Evolutionary conservation across 2,329 filamentous ascomycete species (phyloP), one percentile per base, ranked within the genome.

Genomic region (Leptographium flavum): DNA sequence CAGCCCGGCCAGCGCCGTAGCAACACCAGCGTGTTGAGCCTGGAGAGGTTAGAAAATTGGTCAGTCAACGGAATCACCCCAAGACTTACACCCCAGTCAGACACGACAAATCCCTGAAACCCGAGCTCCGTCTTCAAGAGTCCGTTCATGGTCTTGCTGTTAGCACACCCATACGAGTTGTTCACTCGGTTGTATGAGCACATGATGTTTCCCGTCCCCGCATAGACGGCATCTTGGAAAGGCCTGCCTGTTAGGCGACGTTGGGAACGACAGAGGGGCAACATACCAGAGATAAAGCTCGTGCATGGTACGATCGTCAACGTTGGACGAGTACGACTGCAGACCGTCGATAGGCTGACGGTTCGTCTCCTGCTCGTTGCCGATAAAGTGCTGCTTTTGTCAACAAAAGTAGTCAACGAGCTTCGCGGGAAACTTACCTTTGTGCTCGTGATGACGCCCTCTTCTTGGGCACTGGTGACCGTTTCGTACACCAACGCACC

Each of bases 171-270:
- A 53, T 81, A 82, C 14, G 72, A 78, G 58, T 79, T 79, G 59
- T 86, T 86, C 53, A 81, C 59, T 47, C 79, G 73, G 56, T 83
- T 74, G 61, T 83, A 84, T 0, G 74, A 77, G 61, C 70, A 74
- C 71, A 75, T 74, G 41, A 75, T 63, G 42, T 64, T 68, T 4
- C 61, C 66, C 0, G 73, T 71, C 10, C 77, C 76, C 0, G 78
- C 78, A 39, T 69, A 68, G 17, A 82, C 71, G 2, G 78, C 75
- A 56, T 83, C 76, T 25, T 56, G 54, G 42, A 58, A 58, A 3
- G 56, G 54, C 83, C 70, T 72, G 28, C 19, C 6, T 5, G 37
- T 45, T 11, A 32, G 39, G 17, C 5, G 9, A 11, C n/a, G n/a
- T n/a, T n/a, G 19, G 6, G 4, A 9, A 7, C 5, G 10, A 15